phyloP scores from a whole-genome alignment of 1,139 yeast genomes.

The Yamadazyma membranifaciens region DNA sequence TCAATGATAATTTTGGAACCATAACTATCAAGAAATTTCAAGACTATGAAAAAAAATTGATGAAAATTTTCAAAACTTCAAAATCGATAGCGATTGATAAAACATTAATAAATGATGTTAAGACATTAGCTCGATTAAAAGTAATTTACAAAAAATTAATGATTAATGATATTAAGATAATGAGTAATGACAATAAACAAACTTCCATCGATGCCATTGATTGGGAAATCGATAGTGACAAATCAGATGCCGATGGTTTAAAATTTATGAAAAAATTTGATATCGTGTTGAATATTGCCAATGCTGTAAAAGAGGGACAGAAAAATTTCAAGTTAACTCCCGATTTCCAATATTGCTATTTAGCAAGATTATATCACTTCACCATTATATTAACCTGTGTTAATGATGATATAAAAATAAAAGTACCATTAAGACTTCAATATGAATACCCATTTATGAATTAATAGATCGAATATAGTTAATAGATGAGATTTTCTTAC shows the following conservation, averaged over 20 bases:
- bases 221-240: slow-evolving; percentile 6
- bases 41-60: slow-evolving; percentile 30
- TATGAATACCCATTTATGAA: slow-evolving; percentile 6
- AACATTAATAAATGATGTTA: slow-evolving; percentile 28
- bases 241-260: not conserved
- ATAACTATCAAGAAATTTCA: slow-evolving; percentile 32
- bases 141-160: slow-evolving; percentile 26
- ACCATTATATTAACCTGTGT: slow-evolving; percentile 29
- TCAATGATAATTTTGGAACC: slow-evolving; percentile 31
- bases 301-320: slow-evolving; percentile 6
- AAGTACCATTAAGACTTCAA: slow-evolving; percentile 25
- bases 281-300: slow-evolving; percentile 15
- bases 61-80: slow-evolving; percentile 26
- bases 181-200: slow-evolving; percentile 2
- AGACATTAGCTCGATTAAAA: slow-evolving; percentile 33
- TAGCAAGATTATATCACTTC: slow-evolving; percentile 35
- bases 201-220: slow-evolving; percentile 6
- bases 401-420: slow-evolving; percentile 26
- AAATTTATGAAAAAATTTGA: slow-evolving; percentile 12
- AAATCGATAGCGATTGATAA: slow-evolving; percentile 23
- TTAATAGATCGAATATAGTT: no score
- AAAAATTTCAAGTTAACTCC: slow-evolving; percentile 36
- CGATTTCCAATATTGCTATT: slow-evolving; percentile 36
- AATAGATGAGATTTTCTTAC: no score
- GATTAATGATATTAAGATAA: slow-evolving; percentile 14